These are phyloP conservation scores for Fusarium chlamydosporum DNA, from an alignment of 2,329 filamentous ascomycete genomes.

Conservation along the genomic window DNA sequence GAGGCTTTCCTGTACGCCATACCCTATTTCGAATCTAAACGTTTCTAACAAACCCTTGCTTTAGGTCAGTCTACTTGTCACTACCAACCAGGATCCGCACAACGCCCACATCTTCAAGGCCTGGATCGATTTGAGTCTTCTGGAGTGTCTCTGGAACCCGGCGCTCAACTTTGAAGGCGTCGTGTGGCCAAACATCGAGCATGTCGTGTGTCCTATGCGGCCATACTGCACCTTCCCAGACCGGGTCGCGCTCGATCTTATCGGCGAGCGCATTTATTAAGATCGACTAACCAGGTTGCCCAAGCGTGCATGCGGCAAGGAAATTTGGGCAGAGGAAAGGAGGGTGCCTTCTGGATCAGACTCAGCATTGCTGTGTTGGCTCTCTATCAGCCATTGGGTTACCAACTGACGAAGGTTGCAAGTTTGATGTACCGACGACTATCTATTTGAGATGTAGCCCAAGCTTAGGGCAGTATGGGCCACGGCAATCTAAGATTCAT, in stretches of 20 bases:
- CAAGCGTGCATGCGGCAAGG: too few species aligned
- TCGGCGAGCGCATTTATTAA: background rate
- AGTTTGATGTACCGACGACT: too few species aligned
- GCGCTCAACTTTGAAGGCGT: background rate
- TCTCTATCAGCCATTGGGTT: too few species aligned
- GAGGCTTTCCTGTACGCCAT: background rate
- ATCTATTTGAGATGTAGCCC: too few species aligned
- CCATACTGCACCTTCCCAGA: background rate
- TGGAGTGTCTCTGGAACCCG: background rate
- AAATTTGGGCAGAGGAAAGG: too few species aligned
- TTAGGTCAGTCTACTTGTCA: background rate
- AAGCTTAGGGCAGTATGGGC: too few species aligned
- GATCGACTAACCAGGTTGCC: background rate
- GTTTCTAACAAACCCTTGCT: fast-evolving
- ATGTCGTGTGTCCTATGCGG: background rate
- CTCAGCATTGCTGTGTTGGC: too few species aligned
- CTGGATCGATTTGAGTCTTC: background rate
- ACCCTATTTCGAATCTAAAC: fast-evolving
- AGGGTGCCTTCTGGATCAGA: too few species aligned
- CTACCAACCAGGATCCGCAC: background rate
- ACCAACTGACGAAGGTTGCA: too few species aligned
- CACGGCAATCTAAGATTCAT: too few species aligned
- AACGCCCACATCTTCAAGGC: background rate
- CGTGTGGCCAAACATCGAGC: background rate
- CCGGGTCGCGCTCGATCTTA: background rate